A percentile compares a stretch with the other conserved stretches of the same genome.
These are phyloP conservation scores for Cercospora sp. DNA, from an alignment of 2,329 filamentous ascomycete genomes.

Conservation along the genomic window DNA sequence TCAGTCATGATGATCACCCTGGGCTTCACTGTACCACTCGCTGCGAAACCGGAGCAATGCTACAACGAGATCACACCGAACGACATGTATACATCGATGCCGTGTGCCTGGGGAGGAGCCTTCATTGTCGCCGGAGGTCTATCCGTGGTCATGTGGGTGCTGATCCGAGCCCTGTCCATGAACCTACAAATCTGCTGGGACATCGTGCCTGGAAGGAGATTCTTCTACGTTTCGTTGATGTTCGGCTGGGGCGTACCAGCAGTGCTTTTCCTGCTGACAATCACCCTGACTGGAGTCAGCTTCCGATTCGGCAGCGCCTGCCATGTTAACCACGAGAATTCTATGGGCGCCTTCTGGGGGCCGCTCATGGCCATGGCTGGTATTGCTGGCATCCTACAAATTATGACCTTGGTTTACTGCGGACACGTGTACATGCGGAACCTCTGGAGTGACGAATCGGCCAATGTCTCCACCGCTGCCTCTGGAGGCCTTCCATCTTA, in stretches of 20 bases:
- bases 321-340: slow-evolving; percentile 89
- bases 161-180: slow-evolving; percentile 83
- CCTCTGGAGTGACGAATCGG: slow-evolving; percentile 66
- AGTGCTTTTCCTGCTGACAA: slow-evolving; percentile 70
- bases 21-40: slow-evolving; percentile 86
- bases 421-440: slow-evolving; percentile 91
- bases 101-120: slow-evolving; percentile 85
- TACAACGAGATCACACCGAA: slow-evolving; percentile 89
- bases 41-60: slow-evolving; percentile 75
- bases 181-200: slow-evolving; percentile 97
- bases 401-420: slow-evolving; percentile 82
- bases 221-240: slow-evolving; percentile 81
- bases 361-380: slow-evolving; percentile 78
- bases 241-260: slow-evolving; percentile 82
- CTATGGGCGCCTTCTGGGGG: slow-evolving; percentile 84
- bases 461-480: slow-evolving; percentile 59
- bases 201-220: slow-evolving; percentile 78
- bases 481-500: slow-evolving; percentile 67
- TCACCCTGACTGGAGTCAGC: slow-evolving; percentile 86
- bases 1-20: slow-evolving; percentile 81
- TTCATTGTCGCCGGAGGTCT: slow-evolving; percentile 85
- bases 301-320: slow-evolving; percentile 90
- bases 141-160: slow-evolving; percentile 83
- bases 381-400: slow-evolving; percentile 74
- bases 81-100: slow-evolving; percentile 77